Conservation (phyloP, 179 eudicot species). For the Actinidia polygama region DNA sequence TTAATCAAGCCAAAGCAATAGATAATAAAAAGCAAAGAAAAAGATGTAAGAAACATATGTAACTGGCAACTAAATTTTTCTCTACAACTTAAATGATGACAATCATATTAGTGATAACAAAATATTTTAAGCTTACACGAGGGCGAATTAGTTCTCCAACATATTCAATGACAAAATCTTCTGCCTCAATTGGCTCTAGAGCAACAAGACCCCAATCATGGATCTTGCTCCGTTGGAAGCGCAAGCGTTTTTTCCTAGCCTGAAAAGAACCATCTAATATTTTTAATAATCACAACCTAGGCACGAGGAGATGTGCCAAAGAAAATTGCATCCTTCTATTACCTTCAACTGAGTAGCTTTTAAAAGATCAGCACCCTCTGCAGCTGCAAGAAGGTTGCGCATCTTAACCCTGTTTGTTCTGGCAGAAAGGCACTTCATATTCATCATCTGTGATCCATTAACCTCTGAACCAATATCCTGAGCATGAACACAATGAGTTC, state of each 20-base stretch:
- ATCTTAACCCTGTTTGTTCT: slow-evolving; percentile 94
- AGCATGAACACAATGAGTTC: slow-evolving; percentile 44
- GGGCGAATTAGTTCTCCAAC: slow-evolving; percentile 98
- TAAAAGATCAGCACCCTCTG: slow-evolving; percentile 94
- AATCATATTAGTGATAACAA: background rate
- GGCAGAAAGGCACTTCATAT: slow-evolving; percentile 83
- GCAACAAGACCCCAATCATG: slow-evolving; percentile 99
- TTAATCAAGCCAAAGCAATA: background rate
- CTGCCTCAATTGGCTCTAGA: slow-evolving; percentile 93
- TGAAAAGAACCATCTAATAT: slow-evolving; percentile 27
- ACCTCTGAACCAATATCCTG: slow-evolving; percentile 44
- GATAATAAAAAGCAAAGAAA: background rate
- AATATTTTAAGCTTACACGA: slow-evolving; percentile 54
- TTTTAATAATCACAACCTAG: background rate
- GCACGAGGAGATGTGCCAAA: slow-evolving; percentile 4
- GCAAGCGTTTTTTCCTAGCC: slow-evolving; percentile 93
- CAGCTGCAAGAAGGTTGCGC: slow-evolving; percentile 96
- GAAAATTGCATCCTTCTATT: slow-evolving; percentile 19
- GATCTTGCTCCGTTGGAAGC: slow-evolving; percentile 96
- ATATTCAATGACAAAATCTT: slow-evolving; percentile 98
- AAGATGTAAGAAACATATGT: background rate
- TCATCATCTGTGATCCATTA: slow-evolving; percentile 46
- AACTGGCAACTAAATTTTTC: background rate
- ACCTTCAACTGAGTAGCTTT: slow-evolving; percentile 97
- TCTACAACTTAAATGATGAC: background rate